These are phyloP conservation scores for Cavenderia fasciculata DNA, from an alignment of 78 protist genomes.

Conservation along the genomic window DNA sequence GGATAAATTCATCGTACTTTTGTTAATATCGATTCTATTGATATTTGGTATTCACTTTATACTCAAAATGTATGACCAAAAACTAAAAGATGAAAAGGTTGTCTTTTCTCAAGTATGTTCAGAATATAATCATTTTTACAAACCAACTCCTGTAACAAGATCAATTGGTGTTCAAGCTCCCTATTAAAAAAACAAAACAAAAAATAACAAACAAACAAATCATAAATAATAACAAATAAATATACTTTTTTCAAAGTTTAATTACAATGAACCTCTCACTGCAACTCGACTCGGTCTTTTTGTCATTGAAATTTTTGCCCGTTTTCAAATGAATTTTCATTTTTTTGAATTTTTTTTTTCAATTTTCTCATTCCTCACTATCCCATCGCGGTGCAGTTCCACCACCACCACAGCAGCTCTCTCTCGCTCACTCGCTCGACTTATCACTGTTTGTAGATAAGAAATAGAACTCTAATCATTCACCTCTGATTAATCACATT, in stretches of 20 bases:
- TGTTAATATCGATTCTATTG: not conserved
- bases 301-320: not conserved
- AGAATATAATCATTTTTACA: conserved; percentile 20
- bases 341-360: conserved; percentile 24
- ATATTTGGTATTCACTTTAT: not conserved
- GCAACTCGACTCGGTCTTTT: not conserved
- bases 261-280: not conserved
- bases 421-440: no score
- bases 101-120: conserved; percentile 16
- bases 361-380: not conserved
- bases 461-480: not conserved
- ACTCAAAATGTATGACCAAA: conserved; percentile 9
- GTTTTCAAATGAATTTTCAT: no score
- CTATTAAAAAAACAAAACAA: no score
- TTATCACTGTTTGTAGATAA: no score
- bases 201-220: no score
- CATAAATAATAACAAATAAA: no score
- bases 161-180: no score
- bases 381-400: no score
- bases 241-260: no score
- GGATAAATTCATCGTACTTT: not conserved
- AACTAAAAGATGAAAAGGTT: conserved; percentile 33
- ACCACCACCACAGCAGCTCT: no score
- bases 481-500: conserved; percentile 23
- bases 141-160: not conserved